phyloP scores from a whole-genome alignment of 2,329 filamentous ascomycete species.

The Neodidymelliopsis sp. region DNA sequence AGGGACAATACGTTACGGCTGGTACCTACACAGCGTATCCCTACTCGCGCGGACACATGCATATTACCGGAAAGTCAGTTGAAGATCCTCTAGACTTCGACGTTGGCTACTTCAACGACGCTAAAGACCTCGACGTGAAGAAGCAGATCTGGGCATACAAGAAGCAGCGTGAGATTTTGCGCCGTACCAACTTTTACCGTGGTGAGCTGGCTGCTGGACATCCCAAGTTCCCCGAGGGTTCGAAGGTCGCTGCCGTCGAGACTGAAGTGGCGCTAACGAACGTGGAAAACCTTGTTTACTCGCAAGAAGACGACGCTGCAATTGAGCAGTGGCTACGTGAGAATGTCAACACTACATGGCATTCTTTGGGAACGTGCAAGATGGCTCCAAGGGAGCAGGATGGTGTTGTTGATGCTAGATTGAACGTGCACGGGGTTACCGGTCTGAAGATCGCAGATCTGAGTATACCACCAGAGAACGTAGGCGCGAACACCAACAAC shows the following conservation, averaged over 20 bases:
- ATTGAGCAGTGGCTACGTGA: slow-evolving; percentile 53
- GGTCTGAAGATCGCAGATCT: slow-evolving; percentile 55
- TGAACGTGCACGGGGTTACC: slow-evolving; percentile 41
- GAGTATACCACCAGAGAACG: slow-evolving; percentile 51
- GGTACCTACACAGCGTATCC: slow-evolving; percentile 66
- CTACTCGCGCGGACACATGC: slow-evolving; percentile 67
- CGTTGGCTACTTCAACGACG: slow-evolving; percentile 63
- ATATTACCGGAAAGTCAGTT: slow-evolving; percentile 61
- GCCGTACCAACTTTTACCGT: slow-evolving; percentile 62
- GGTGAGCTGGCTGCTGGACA: slow-evolving; percentile 51
- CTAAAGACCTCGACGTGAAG: slow-evolving; percentile 64
- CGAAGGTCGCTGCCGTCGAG: slow-evolving; percentile 26
- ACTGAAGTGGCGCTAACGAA: slow-evolving; percentile 17
- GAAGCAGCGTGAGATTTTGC: slow-evolving; percentile 66
- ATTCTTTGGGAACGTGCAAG: slow-evolving; percentile 43
- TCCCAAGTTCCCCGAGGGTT: slow-evolving; percentile 39
- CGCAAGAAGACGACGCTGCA: slow-evolving; percentile 43
- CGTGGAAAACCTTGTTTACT: slow-evolving; percentile 30
- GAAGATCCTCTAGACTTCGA: slow-evolving; percentile 63
- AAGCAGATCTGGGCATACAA: slow-evolving; percentile 71
- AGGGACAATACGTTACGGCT: slow-evolving; percentile 61
- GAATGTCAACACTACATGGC: slow-evolving; percentile 43
- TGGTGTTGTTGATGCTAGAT: slow-evolving; percentile 36
- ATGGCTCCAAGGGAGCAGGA: slow-evolving; percentile 43
- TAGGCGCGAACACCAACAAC: slow-evolving; percentile 58